Conservation (phyloP, 106 monocot species). For the Posidonia australis region DNA sequence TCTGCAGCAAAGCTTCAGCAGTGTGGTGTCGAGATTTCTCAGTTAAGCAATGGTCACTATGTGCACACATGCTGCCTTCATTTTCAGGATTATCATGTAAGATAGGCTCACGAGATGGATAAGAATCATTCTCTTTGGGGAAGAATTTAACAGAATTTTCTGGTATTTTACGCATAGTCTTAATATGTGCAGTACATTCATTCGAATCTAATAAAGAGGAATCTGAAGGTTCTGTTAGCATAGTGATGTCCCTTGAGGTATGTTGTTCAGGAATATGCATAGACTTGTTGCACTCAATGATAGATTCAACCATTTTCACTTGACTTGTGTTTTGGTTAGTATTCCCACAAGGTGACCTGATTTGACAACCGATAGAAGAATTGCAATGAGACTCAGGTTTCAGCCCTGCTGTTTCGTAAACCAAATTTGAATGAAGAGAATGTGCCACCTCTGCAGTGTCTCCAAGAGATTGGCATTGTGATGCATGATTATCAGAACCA, state of each 20-base stretch:
- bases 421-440: neutral
- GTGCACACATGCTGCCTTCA: neutral
- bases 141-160: neutral
- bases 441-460: neutral
- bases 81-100: neutral
- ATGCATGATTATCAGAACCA: neutral
- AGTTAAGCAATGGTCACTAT: neutral
- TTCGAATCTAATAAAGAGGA: neutral
- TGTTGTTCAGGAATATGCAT: neutral
- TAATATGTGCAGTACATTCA: neutral
- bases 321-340: neutral
- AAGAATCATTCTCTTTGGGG: neutral
- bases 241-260: too few relatives aligned
- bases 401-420: neutral
- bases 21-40: neutral
- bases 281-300: neutral
- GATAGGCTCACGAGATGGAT: neutral
- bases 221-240: neutral
- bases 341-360: neutral
- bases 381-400: neutral
- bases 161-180: neutral
- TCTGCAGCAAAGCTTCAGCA: neutral
- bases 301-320: neutral
- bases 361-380: neutral
- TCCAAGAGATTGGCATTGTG: neutral